Base-by-base conservation (phyloP, 352 stramenopile genomes). In the Aphanomyces cochlioides region DNA sequence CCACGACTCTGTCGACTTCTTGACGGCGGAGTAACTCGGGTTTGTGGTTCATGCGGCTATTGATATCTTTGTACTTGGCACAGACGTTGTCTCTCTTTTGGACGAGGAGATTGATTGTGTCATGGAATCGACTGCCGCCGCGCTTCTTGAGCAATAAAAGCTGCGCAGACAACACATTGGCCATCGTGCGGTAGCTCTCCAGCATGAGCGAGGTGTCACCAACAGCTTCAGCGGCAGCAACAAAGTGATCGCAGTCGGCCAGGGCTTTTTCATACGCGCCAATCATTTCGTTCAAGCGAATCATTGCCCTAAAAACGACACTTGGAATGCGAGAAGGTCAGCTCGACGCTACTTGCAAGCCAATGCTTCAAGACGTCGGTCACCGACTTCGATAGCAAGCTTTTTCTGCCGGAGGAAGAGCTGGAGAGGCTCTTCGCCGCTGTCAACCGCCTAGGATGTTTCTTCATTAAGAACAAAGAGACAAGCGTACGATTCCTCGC, bases 121-220 rank as follows among this genome's bases (percentile, higher is more conserved):
- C 64, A 4, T 70, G 64, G 64, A 70, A 70, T 19, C 64, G 47
- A 63, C 64, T 70, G 6, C 54, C 54, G 45, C 64, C 64, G 17
- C 64, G 64, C 64, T 70, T 47, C 5, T 15, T 63, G 54, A 70
- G 64, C 3, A 70, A 50, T 10, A 21, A 34, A 17, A 70, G 54
- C 21, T 70, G 64, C 7, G 64, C 59, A 39, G 64, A 70, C 7
- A 70, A 50, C 13, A 70, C 10, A 34, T 41, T 70, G 28, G 54
- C 64, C 19, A 70, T 63, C 4, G 47, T 61, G 7, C 43, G n/a
- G 21, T 70, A 70, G n/a, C 43, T 56, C 64, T 70, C 64, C 8
- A 37, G 10, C 47, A 70, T 48, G 19, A 70, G 64, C 34, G 53
- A n/a, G 47, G 61, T 41, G 19, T 70, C 64, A 0, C 39, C 64